These are phyloP conservation scores for Pseudoscleropodium purum DNA, from an alignment of 225 moss, liverwort and hornwort species.

Conservation along the genomic window DNA sequence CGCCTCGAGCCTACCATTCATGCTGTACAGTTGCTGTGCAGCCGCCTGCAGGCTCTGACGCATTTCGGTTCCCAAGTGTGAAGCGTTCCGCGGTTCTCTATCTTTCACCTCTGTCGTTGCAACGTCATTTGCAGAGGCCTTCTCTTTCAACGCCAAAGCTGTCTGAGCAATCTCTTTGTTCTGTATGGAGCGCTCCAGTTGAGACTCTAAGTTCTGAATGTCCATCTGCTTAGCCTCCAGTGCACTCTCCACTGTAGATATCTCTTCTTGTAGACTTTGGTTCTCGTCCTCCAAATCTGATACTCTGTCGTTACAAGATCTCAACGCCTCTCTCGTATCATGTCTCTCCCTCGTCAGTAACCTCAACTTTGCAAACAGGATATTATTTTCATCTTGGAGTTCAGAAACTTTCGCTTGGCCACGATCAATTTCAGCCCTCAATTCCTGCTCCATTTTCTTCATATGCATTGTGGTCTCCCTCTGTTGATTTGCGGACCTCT, in stretches of 20 bases:
- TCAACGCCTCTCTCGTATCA: conserved; percentile 47
- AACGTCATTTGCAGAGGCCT: conserved; percentile 29
- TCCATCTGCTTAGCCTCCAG: conserved; percentile 68
- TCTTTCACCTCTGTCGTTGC: conserved; percentile 51
- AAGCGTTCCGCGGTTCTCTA: conserved; percentile 32
- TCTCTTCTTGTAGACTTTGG: conserved; percentile 51
- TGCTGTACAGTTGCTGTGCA: conserved; percentile 74
- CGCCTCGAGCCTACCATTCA: conserved; percentile 84
- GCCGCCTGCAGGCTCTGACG: conserved; percentile 85
- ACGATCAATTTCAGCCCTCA: conserved; percentile 55
- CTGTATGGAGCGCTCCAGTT: conserved; percentile 54
- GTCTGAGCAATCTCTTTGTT: conserved; percentile 66
- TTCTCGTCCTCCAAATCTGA: conserved; percentile 57
- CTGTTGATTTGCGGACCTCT: conserved; percentile 45
- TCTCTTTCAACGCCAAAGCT: conserved; percentile 65
- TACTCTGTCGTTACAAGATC: conserved; percentile 40
- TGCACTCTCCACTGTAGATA: conserved; percentile 31
- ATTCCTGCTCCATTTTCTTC: conserved; percentile 41
- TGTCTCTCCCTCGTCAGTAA: conserved; percentile 59
- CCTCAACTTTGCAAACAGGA: conserved; percentile 54
- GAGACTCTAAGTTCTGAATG: conserved; percentile 50
- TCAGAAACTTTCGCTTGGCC: conserved; percentile 59
- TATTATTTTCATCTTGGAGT: conserved; percentile 73
- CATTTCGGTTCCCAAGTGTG: conserved; percentile 66
- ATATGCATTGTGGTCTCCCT: conserved; percentile 17